Conservation (phyloP, 225 moss, liverwort and hornwort species). For the Bryoerythrophyllum caledonicum region DNA sequence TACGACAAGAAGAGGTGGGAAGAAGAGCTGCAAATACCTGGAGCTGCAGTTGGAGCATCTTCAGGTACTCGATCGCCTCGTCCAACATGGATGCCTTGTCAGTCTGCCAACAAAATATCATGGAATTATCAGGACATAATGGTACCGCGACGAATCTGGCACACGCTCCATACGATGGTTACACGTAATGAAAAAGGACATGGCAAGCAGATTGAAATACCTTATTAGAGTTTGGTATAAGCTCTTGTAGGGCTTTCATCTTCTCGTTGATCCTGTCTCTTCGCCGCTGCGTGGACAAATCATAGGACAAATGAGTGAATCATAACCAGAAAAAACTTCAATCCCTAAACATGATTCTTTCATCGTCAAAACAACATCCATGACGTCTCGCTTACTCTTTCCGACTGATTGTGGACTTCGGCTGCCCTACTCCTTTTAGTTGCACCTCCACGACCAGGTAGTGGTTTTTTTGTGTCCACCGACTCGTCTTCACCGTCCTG, state of each 20-base stretch:
- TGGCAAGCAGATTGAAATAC: conserved; percentile 27
- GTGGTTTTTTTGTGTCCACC: conserved; percentile 71
- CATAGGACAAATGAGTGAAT: conserved; percentile 5
- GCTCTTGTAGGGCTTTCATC: conserved; percentile 92
- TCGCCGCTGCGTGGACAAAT: conserved; percentile 58
- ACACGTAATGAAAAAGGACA: conserved; percentile 1
- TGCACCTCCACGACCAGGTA: conserved; percentile 55
- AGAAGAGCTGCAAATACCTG: conserved; percentile 41
- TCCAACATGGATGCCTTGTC: conserved; percentile 99
- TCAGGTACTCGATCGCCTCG: conserved; percentile 93
- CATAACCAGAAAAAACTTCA: not conserved
- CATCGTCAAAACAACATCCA: not conserved
- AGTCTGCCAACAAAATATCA: conserved; percentile 48
- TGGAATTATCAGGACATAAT: not conserved
- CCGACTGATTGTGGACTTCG: conserved; percentile 97
- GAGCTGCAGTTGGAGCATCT: conserved; percentile 93
- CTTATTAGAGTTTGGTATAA: conserved; percentile 98
- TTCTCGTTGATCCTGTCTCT: conserved; percentile 97
- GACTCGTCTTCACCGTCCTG: conserved; percentile 95
- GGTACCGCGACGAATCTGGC: not conserved
- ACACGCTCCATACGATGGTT: not conserved
- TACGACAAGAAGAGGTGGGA: no score
- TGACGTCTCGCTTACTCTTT: conserved; percentile 60
- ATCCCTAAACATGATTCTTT: not conserved
- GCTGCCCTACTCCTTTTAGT: conserved; percentile 94